Evolutionary conservation across 169 alveolate species (phyloP).

Genomic region (Cytauxzoon felis): DNA sequence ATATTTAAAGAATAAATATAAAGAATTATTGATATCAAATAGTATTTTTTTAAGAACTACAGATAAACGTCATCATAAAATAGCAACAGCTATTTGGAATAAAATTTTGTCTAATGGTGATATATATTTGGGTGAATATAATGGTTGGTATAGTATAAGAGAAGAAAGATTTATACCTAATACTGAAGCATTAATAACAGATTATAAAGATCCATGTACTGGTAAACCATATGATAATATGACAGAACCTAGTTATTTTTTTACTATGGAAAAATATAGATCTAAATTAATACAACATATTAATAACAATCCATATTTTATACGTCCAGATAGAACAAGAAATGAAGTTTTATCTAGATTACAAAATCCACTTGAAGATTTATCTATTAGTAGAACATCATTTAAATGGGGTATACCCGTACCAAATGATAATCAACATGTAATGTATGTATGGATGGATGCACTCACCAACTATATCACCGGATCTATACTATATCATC

Average conservation of each 20-base stretch:
- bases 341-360: slow-evolving; percentile 77
- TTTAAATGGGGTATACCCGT: slow-evolving; percentile 92
- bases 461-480: slow-evolving; percentile 85
- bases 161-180: slow-evolving; percentile 89
- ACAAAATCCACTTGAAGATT: slow-evolving; percentile 81
- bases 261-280: slow-evolving; percentile 85
- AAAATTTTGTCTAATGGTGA: slow-evolving; percentile 75
- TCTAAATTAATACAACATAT: slow-evolving; percentile 73
- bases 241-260: slow-evolving; percentile 87
- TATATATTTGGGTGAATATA: slow-evolving; percentile 80
- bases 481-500: too few relatives aligned
- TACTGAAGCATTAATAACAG: slow-evolving; percentile 82
- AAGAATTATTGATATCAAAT: slow-evolving; percentile 52
- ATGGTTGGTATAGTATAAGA: slow-evolving; percentile 87
- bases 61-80: slow-evolving; percentile 71
- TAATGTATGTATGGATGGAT: slow-evolving; percentile 95
- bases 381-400: slow-evolving; percentile 84
- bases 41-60: slow-evolving; percentile 86
- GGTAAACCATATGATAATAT: slow-evolving; percentile 77
- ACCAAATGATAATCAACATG: slow-evolving; percentile 78
- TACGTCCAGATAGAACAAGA: slow-evolving; percentile 79
- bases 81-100: slow-evolving; percentile 78
- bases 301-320: slow-evolving; percentile 65
- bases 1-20: slow-evolving; percentile 58
- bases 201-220: slow-evolving; percentile 80